Conservation (phyloP, 805 yeast genomes). For the Lipomyces spencermartinsiae region DNA sequence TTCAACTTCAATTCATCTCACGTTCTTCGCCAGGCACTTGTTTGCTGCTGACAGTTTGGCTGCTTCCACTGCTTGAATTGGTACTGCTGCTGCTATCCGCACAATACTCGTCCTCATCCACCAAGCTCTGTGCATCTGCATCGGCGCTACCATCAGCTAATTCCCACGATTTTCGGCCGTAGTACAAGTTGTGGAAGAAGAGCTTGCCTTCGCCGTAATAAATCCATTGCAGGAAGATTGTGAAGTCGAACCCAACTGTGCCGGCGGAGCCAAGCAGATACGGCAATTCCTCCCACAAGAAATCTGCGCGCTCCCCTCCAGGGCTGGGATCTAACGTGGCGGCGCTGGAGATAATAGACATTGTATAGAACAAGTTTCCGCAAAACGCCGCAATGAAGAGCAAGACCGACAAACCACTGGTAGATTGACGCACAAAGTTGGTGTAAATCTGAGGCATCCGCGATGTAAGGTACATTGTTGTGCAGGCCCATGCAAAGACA, state of each 20-base stretch:
- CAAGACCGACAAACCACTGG: slow-evolving; percentile 82
- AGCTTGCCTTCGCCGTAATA: slow-evolving; percentile 36
- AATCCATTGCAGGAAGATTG: slow-evolving; percentile 49
- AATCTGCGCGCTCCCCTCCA: slow-evolving; percentile 52
- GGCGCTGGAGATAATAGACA: slow-evolving; percentile 69
- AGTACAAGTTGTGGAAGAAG: slow-evolving; percentile 30
- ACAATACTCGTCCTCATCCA: neutral
- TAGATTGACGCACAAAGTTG: slow-evolving; percentile 78
- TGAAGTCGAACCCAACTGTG: slow-evolving; percentile 75
- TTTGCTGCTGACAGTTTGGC: neutral
- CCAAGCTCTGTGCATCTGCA: slow-evolving; percentile 9
- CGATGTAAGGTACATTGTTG: slow-evolving; percentile 73
- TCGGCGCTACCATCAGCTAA: neutral
- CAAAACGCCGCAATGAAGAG: slow-evolving; percentile 77
- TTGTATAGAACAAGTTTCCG: slow-evolving; percentile 78
- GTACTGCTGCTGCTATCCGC: slow-evolving; percentile 18
- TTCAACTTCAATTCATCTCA: neutral
- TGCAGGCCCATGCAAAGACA: slow-evolving; percentile 78
- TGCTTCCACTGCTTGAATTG: slow-evolving; percentile 21
- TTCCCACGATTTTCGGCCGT: slow-evolving; percentile 33
- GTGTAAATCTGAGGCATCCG: slow-evolving; percentile 84
- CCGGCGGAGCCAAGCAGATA: slow-evolving; percentile 86
- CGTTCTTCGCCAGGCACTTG: neutral
- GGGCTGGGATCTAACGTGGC: slow-evolving; percentile 37
- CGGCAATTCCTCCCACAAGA: slow-evolving; percentile 74